A percentile compares a stretch with the other conserved stretches of the same genome.
Evolutionary conservation across 768 basidiomycete genomes (phyloP).

Genomic region (Boletus bicolor): DNA sequence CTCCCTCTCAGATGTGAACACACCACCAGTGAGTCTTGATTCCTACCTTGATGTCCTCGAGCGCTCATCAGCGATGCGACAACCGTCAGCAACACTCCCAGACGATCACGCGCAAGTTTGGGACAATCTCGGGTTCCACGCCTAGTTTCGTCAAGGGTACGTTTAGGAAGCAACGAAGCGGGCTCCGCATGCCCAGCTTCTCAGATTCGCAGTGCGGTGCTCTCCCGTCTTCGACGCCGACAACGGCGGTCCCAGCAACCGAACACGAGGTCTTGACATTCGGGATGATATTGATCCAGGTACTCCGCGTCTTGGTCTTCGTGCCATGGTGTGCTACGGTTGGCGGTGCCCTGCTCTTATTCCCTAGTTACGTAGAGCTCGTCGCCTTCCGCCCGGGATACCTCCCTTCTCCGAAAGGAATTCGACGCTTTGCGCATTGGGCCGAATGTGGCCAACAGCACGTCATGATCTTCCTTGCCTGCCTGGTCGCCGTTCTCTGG

Average conservation of each 20-base stretch:
- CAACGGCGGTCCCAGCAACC: background rate
- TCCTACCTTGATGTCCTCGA: background rate
- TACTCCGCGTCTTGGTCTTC: slow-evolving; percentile 26
- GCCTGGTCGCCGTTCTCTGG: slow-evolving; percentile 17
- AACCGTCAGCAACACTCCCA: background rate
- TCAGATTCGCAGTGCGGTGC: background rate
- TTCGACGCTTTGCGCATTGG: slow-evolving; percentile 39
- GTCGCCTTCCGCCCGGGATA: slow-evolving; percentile 33
- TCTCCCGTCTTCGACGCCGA: background rate
- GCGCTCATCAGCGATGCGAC: background rate
- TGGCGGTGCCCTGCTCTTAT: slow-evolving; percentile 32
- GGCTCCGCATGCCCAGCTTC: slow-evolving; percentile 16
- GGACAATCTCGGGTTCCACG: slow-evolving; percentile 26
- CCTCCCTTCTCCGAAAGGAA: slow-evolving; percentile 25
- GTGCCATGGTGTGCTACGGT: slow-evolving; percentile 37
- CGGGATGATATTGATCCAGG: background rate
- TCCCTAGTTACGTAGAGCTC: slow-evolving; percentile 24
- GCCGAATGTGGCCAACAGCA: slow-evolving; percentile 34
- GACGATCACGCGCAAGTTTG: slow-evolving; percentile 19
- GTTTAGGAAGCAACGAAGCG: slow-evolving; percentile 7
- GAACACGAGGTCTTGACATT: background rate
- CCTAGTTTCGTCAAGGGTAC: slow-evolving; percentile 4
- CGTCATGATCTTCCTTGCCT: slow-evolving; percentile 33
- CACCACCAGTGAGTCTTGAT: slow-evolving; percentile 13
- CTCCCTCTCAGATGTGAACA: slow-evolving; percentile 24